Conservation (phyloP, 306 rosid genomes). For the Rosa multiflora region DNA sequence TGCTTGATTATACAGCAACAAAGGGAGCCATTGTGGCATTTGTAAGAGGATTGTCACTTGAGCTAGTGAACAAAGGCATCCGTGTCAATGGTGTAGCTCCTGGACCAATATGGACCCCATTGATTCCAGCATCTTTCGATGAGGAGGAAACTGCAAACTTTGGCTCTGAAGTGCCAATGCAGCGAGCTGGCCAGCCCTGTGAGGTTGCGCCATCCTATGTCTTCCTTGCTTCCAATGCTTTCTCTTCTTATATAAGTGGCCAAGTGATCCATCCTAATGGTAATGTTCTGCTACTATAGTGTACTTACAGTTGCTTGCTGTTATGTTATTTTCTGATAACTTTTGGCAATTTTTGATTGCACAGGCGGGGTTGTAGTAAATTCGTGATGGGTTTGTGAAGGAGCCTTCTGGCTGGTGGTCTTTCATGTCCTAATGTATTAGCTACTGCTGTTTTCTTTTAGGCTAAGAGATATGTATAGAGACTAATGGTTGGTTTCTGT, state of each 20-base stretch:
- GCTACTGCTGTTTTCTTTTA: not conserved
- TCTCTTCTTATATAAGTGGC: slow-evolving; percentile 72
- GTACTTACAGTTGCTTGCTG: not conserved
- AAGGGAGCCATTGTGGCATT: slow-evolving; percentile 77
- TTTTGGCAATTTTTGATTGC: not conserved
- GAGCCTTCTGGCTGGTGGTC: not conserved
- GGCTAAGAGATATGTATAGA: not conserved
- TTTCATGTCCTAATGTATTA: not conserved
- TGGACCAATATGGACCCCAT: slow-evolving; percentile 83
- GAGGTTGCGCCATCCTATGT: slow-evolving; percentile 66
- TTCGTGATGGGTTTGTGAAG: slow-evolving; percentile 32
- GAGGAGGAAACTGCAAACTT: slow-evolving; percentile 36
- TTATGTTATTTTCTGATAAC: not conserved
- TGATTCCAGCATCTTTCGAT: slow-evolving; percentile 42
- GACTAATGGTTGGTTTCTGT: not conserved
- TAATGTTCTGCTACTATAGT: not conserved
- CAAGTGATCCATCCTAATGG: slow-evolving; percentile 91
- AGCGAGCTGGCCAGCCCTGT: slow-evolving; percentile 70
- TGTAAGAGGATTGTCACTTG: slow-evolving; percentile 65
- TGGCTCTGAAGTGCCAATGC: slow-evolving; percentile 59
- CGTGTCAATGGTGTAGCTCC: slow-evolving; percentile 86
- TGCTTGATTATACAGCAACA: slow-evolving; percentile 63
- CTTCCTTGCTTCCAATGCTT: slow-evolving; percentile 71
- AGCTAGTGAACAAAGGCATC: slow-evolving; percentile 51
- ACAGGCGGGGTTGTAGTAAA: slow-evolving; percentile 50